phyloP scores from a whole-genome alignment of 106 monocot species.

The Dendrobium nobile region DNA sequence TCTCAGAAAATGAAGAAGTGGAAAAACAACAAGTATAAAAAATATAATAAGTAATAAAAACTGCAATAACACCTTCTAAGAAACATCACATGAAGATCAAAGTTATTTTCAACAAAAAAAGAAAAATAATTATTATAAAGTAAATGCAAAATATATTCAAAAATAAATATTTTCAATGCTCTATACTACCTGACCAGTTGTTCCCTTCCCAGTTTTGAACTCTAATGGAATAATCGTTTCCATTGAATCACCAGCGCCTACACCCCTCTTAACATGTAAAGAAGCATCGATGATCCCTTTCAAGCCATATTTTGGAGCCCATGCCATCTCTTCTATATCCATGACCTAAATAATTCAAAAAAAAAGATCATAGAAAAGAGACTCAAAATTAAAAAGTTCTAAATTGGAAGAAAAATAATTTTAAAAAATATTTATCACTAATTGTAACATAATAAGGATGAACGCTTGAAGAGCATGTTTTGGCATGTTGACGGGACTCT shows the following conservation, averaged over 20 bases:
- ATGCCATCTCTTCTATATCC: conserved; percentile 97
- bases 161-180: background rate
- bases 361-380: background rate
- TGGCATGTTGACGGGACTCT: background rate
- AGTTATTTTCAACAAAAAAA: background rate
- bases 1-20: background rate
- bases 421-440: background rate
- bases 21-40: background rate
- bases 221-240: conserved; percentile 85
- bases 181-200: conserved; percentile 64
- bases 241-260: conserved; percentile 27
- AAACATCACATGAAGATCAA: background rate
- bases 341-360: conserved; percentile 48
- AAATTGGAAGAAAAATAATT: conserved; percentile 1
- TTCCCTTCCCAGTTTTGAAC: conserved; percentile 88
- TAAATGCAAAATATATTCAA: background rate
- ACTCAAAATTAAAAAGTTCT: background rate
- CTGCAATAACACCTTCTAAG: background rate
- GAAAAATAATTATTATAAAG: background rate
- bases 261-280: conserved; percentile 38
- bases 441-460: background rate
- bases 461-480: background rate
- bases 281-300: conserved; percentile 99
- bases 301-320: conserved; percentile 92
- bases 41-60: background rate